Evolutionary conservation across 208 protist species (phyloP).

Genomic region (Crithidia brevicula): DNA sequence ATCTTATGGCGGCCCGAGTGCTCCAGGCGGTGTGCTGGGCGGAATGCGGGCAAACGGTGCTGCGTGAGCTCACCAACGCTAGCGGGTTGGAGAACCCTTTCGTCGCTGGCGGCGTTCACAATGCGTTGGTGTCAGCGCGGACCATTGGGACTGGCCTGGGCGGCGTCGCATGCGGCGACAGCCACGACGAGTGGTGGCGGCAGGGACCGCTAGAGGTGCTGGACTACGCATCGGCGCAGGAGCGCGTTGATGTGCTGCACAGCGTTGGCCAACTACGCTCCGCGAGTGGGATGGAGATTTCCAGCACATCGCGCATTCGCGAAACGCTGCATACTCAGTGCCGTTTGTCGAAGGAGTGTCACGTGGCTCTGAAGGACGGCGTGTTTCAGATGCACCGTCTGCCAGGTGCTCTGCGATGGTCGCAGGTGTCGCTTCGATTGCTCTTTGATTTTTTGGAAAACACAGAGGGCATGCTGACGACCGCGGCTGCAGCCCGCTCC

Average conservation of each 20-base stretch:
- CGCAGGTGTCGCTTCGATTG: constrained; percentile 17
- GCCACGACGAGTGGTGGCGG: constrained; percentile 21
- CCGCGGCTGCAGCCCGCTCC: neutral
- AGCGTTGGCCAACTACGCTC: constrained; percentile 18
- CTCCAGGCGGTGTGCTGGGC: constrained; percentile 35
- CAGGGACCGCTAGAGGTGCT: constrained; percentile 37
- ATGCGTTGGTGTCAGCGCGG: constrained; percentile 18
- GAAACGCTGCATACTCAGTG: constrained; percentile 8
- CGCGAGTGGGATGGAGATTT: constrained; percentile 21
- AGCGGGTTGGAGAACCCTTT: constrained; percentile 26
- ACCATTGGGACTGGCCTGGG: neutral
- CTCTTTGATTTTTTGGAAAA: constrained; percentile 27
- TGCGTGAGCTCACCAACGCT: constrained; percentile 30
- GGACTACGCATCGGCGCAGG: constrained; percentile 35
- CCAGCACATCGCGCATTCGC: constrained; percentile 23
- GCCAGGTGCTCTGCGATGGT: constrained; percentile 33
- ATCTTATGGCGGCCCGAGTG: constrained; percentile 28
- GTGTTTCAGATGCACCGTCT: constrained; percentile 26
- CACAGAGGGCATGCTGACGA: constrained; percentile 8
- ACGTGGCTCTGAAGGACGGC: constrained; percentile 3
- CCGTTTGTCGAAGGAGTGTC: constrained; percentile 1
- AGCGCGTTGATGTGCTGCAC: constrained; percentile 28
- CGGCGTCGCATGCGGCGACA: neutral
- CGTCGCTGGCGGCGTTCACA: constrained; percentile 29
- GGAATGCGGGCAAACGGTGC: constrained; percentile 32